phyloP scores from a whole-genome alignment of 345 rosid species.

The Fremontodendron californicum region DNA sequence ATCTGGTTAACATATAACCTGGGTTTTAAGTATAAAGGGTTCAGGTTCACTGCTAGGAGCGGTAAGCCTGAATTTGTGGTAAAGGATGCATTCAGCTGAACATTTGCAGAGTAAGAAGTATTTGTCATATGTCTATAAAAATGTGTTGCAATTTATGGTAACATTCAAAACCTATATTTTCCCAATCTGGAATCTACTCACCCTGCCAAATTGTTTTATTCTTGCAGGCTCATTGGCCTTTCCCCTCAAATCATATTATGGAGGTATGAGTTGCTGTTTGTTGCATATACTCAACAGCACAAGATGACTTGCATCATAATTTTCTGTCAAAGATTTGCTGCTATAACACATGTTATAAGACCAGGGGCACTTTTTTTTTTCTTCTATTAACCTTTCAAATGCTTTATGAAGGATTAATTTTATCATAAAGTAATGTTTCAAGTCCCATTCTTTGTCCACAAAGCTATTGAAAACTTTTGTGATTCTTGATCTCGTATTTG shows the following conservation, averaged over 20 bases:
- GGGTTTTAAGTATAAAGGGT: background rate
- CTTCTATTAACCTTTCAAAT: background rate
- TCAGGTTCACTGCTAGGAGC: background rate
- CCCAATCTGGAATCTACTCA: background rate
- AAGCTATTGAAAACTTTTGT: background rate
- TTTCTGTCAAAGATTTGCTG: background rate
- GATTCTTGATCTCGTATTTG: background rate
- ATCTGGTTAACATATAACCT: background rate
- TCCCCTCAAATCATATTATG: conserved; percentile 57
- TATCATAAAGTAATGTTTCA: background rate
- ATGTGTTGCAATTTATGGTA: background rate
- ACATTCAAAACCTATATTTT: background rate
- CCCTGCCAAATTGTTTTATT: background rate
- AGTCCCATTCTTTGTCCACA: background rate
- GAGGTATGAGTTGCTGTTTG: conserved; percentile 26
- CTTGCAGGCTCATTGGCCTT: conserved; percentile 74
- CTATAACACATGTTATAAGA: background rate
- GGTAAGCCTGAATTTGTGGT: background rate
- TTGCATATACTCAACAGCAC: background rate
- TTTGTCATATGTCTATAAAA: background rate
- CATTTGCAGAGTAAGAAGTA: background rate
- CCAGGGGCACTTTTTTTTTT: background rate
- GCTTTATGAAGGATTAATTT: background rate
- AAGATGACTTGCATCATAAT: background rate
- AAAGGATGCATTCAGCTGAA: background rate